Evolutionary conservation across 23 red algal species (phyloP).

Genomic region (Gracilaria caudata): DNA sequence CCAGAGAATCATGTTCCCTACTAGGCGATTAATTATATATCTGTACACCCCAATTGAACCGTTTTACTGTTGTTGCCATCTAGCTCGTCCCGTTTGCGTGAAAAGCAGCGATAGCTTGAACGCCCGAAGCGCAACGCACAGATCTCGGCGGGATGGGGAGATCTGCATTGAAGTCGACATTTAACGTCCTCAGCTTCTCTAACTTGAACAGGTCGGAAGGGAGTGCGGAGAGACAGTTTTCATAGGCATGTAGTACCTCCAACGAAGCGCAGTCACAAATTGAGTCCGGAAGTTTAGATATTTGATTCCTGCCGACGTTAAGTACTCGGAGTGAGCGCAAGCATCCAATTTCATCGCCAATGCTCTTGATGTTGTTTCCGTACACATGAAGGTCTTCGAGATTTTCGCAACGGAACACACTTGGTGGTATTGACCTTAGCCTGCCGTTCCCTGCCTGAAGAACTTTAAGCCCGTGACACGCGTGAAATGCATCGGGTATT

Average conservation of each 20-base stretch:
- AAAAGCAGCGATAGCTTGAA: constrained; percentile 58
- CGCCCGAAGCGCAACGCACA: constrained; percentile 33
- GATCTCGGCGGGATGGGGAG: constrained; percentile 54
- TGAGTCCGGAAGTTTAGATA: constrained; percentile 67
- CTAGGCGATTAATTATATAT: neutral
- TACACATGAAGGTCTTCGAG: constrained; percentile 81
- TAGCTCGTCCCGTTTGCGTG: constrained; percentile 26
- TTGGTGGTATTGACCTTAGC: constrained; percentile 51
- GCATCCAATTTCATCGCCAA: constrained; percentile 56
- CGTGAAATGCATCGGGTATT: constrained; percentile 64
- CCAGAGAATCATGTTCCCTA: neutral
- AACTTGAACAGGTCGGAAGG: constrained; percentile 44
- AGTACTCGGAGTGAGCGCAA: constrained; percentile 68
- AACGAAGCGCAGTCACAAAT: constrained; percentile 63
- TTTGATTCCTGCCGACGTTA: constrained; percentile 90
- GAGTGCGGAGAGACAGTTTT: constrained; percentile 83
- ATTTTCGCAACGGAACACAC: constrained; percentile 35
- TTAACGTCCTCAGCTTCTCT: constrained; percentile 57
- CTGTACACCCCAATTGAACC: neutral
- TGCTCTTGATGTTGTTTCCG: constrained; percentile 69
- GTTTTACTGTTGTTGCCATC: neutral
- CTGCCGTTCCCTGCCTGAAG: constrained; percentile 67
- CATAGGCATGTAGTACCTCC: constrained; percentile 83
- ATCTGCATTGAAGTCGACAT: constrained; percentile 62
- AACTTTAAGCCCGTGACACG: constrained; percentile 21